Evolutionary conservation across 2,329 filamentous ascomycete genomes (phyloP).

Genomic region (Diaporthe sp.): DNA sequence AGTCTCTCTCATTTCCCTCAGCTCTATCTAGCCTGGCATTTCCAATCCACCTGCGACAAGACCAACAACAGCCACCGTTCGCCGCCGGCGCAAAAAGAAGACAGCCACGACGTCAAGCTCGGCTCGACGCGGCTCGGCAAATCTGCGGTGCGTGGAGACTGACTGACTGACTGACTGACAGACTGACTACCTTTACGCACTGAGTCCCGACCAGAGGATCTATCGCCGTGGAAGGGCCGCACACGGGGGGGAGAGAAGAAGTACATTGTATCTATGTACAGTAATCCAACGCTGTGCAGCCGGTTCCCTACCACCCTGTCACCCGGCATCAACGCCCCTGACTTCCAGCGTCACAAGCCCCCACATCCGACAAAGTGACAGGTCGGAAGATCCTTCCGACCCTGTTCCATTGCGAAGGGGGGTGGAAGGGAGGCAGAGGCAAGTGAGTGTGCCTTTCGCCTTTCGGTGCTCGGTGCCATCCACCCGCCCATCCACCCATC

Average conservation of each 20-base stretch:
- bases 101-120: not conserved
- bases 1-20: not conserved
- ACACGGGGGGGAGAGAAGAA: not conserved
- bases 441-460: not conserved
- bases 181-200: not conserved
- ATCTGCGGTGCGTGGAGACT: not conserved
- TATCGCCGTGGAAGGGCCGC: not conserved
- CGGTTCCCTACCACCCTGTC: not conserved
- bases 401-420: not conserved
- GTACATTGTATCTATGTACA: not conserved
- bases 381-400: conserved; percentile 24
- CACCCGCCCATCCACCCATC: not conserved
- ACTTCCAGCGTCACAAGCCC: conserved; percentile 24
- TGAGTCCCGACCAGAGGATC: not conserved
- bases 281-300: not conserved
- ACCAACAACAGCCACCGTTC: not conserved
- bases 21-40: conserved; percentile 6
- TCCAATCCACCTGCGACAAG: not conserved
- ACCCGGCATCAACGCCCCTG: conserved; percentile 8
- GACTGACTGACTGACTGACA: not conserved
- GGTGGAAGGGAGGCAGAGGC: not conserved
- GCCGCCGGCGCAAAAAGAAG: not conserved
- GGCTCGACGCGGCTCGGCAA: not conserved
- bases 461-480: not conserved
- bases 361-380: conserved; percentile 27